These are phyloP conservation scores for Botryotinia globosa DNA, from an alignment of 2,329 filamentous ascomycete genomes.

Conservation along the genomic window DNA sequence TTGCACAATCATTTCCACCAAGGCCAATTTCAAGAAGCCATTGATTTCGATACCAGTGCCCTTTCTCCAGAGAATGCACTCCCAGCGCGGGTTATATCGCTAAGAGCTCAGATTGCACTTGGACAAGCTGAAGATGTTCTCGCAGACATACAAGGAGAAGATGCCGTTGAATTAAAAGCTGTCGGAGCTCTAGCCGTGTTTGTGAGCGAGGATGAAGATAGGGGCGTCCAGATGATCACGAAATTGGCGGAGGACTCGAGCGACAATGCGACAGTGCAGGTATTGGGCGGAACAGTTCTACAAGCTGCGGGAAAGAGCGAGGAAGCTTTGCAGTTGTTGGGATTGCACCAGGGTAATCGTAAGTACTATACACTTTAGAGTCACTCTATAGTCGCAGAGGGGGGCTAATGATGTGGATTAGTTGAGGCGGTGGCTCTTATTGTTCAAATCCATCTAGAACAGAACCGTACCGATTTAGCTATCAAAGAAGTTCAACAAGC, in stretches of 20 bases:
- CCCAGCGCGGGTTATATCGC: slow-evolving; percentile 71
- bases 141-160: slow-evolving; percentile 61
- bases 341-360: slow-evolving; percentile 84
- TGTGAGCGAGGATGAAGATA: slow-evolving; percentile 55
- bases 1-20: slow-evolving; percentile 70
- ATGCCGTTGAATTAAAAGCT: slow-evolving; percentile 71
- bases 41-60: slow-evolving; percentile 78
- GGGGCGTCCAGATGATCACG: slow-evolving; percentile 62
- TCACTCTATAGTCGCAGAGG: not conserved
- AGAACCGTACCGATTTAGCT: slow-evolving; percentile 88
- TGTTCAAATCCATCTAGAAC: slow-evolving; percentile 85
- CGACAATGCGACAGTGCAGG: slow-evolving; percentile 78
- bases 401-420: slow-evolving; percentile 38
- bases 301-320: slow-evolving; percentile 79
- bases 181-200: slow-evolving; percentile 72
- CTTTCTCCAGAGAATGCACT: slow-evolving; percentile 77
- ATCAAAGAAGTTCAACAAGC: slow-evolving; percentile 84
- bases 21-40: slow-evolving; percentile 81
- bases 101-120: slow-evolving; percentile 79
- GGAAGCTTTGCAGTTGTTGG: slow-evolving; percentile 75
- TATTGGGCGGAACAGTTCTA: slow-evolving; percentile 77
- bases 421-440: slow-evolving; percentile 80
- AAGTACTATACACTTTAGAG: slow-evolving; percentile 39
- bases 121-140: slow-evolving; percentile 74
- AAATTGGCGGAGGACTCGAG: slow-evolving; percentile 63